A percentile compares a stretch with the other conserved stretches of the same genome.
These are phyloP conservation scores for Aphanomyces euteiches DNA, from an alignment of 352 stramenopile genomes.

Conservation along the genomic window DNA sequence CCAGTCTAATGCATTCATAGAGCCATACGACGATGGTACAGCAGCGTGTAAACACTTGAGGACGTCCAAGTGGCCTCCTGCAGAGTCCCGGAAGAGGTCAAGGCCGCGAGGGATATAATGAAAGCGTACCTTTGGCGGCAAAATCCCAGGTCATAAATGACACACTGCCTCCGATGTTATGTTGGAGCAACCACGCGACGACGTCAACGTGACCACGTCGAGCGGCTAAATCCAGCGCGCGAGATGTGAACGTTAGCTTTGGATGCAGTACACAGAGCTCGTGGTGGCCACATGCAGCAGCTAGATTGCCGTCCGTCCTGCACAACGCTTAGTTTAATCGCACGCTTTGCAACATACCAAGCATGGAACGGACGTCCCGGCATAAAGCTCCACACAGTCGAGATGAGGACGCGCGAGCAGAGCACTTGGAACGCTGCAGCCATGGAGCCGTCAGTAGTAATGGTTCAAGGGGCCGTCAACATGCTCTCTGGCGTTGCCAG, in stretches of 20 bases:
- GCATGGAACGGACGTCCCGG: not conserved
- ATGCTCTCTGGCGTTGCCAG: too few species aligned
- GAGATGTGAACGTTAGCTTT: not conserved
- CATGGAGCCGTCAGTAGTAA: not conserved
- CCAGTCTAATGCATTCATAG: slow-evolving; percentile 13
- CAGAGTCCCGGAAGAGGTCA: not conserved
- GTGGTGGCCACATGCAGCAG: not conserved
- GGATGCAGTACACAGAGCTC: not conserved
- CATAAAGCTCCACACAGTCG: not conserved
- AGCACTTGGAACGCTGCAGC: not conserved
- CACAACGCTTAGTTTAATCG: not conserved
- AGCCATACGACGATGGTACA: not conserved
- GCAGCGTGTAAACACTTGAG: slow-evolving; percentile 1
- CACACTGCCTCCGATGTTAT: not conserved
- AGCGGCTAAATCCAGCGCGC: slow-evolving; percentile 1
- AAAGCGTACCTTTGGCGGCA: not conserved
- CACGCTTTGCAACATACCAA: not conserved
- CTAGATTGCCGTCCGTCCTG: slow-evolving; percentile 3
- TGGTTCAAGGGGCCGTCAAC: not conserved
- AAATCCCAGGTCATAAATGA: slow-evolving; percentile 12
- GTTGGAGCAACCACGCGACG: not conserved
- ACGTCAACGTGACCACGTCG: not conserved
- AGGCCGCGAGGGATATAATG: not conserved
- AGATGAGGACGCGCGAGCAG: not conserved
- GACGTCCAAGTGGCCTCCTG: slow-evolving; percentile 3